phyloP scores from a whole-genome alignment of 257 asterid species.

The Solanum etuberosum region DNA sequence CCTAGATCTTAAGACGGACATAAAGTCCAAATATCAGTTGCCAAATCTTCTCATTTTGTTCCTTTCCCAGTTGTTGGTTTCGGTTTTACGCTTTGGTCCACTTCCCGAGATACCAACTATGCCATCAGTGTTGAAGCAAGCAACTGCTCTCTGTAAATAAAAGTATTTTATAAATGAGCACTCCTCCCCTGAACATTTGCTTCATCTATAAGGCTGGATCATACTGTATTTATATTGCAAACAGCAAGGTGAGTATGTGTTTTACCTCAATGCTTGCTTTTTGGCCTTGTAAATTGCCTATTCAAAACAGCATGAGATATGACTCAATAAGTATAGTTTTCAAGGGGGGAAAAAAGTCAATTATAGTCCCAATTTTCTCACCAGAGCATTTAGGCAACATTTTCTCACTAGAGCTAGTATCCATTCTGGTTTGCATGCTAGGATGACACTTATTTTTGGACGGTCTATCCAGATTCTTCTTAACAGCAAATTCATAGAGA shows the following conservation, averaged over 20 bases:
- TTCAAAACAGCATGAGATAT: not conserved
- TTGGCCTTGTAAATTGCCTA: not conserved
- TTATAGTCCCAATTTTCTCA: not conserved
- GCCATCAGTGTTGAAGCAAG: not conserved
- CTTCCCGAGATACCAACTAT: not conserved
- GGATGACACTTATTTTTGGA: slow-evolving; percentile 7
- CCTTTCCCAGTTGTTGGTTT: not conserved
- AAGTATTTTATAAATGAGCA: not conserved
- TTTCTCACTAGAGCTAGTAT: not conserved
- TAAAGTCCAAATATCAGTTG: not conserved
- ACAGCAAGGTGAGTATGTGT: not conserved
- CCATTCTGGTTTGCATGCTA: not conserved
- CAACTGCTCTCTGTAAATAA: not conserved
- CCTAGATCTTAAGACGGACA: not conserved
- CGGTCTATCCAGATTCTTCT: slow-evolving; percentile 10
- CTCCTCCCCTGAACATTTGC: not conserved
- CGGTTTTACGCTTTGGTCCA: slow-evolving; percentile 2
- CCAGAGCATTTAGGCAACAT: not conserved
- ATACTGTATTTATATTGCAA: not conserved
- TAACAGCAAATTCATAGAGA: slow-evolving; percentile 20
- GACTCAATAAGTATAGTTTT: not conserved
- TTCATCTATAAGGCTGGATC: not conserved
- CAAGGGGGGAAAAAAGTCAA: not conserved
- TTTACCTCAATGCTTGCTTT: slow-evolving; percentile 4
- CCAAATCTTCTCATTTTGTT: not conserved